Evolutionary conservation across 2,329 filamentous ascomycete genomes (phyloP), one percentile per base, ranked within the genome.

Genomic region (Bipolaris bicolor): DNA sequence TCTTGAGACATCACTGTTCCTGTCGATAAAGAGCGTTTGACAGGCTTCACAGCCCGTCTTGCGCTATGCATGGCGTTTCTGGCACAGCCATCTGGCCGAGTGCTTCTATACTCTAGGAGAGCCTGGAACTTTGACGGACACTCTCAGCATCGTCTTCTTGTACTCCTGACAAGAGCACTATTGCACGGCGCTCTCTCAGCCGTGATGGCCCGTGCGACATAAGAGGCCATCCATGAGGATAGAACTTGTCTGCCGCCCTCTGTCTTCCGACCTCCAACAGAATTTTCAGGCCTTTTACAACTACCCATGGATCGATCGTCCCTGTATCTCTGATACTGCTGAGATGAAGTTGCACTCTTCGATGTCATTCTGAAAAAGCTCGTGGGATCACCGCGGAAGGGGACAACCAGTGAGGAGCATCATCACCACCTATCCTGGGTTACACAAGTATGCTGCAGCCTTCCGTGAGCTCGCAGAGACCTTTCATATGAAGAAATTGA

Each of bases 151-250:
- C 13, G 2, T 26, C 18, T 44, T 29, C 24, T 31, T 29, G 18
- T 1, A n/a, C 34, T 43, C 37, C 6, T 7, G 1, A 22, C 33
- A 6, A 24, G 11, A 44, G 20, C 36, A 7, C 10, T 43, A 15
- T 20, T 20, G 9, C 16, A 26, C 7, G 36, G 24, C 44, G 29
- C 29, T 26, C 36, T 52, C 37, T 45, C 44, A 53, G 31, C 49
- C 18, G 31, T 7, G 36, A 16, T 33, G 48, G 56, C 7, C 56
- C 39, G 52, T 58, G 56, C 56, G 36, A 3, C 20, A 18, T 15
- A 13, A 20, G 18, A 29, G 48, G 37, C 24, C 20, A 31, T 52
- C 18, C 20, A 24, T 45, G 7, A 36, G 43, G 34, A 39, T 49
- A 33, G 26, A 11, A 16, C 26, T 20, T n/a, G 43, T 45, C 33